A percentile compares a stretch with the other conserved stretches of the same genome.
These are phyloP conservation scores for Fusarium albidum DNA, from an alignment of 2,329 filamentous ascomycete genomes.

Conservation along the genomic window DNA sequence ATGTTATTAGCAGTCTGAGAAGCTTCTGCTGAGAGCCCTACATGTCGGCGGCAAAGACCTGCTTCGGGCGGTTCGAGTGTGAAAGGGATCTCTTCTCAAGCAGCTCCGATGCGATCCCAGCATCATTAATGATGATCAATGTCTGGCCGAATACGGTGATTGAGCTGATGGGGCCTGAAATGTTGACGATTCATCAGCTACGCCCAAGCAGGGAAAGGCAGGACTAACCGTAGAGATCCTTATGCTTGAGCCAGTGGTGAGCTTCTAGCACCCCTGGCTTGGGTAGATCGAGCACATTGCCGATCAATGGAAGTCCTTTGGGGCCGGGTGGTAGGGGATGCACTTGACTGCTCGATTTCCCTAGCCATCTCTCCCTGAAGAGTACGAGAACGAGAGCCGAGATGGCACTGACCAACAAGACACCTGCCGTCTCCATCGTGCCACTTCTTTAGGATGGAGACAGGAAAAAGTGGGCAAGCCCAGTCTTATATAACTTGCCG, in stretches of 20 bases:
- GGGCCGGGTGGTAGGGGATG: constrained; percentile 54
- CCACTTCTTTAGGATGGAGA: too few species aligned
- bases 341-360: background rate
- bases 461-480: too few species aligned
- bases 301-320: constrained; percentile 54
- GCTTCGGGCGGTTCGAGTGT: background rate
- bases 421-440: too few species aligned
- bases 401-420: too few species aligned
- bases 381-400: background rate
- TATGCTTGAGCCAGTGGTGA: constrained; percentile 50
- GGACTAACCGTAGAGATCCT: constrained; percentile 43
- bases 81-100: constrained; percentile 40
- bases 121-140: constrained; percentile 50
- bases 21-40: too few species aligned
- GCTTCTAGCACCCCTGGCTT: constrained; percentile 43
- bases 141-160: constrained; percentile 49
- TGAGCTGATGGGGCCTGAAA: constrained; percentile 41
- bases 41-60: constrained; percentile 4
- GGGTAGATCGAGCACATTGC: constrained; percentile 58
- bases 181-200: too few species aligned
- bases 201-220: too few species aligned
- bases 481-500: too few species aligned
- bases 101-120: too few species aligned
- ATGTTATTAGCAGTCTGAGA: too few species aligned
- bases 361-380: background rate